Conservation (phyloP, 208 protist genomes). For the Acanthamoeba sp. region DNA sequence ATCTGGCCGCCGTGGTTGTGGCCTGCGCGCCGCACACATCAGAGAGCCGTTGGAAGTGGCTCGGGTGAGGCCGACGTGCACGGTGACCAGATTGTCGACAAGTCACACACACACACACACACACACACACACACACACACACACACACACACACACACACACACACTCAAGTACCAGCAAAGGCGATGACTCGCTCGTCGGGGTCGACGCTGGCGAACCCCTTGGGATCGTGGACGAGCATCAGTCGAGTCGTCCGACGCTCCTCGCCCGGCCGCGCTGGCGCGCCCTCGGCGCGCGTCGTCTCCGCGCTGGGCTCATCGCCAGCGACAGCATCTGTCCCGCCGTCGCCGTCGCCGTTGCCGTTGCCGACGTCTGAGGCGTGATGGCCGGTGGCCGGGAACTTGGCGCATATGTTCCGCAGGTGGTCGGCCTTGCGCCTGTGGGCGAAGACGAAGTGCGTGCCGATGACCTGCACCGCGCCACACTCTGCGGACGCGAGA, state of each 20-base stretch:
- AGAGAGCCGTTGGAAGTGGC: too few species aligned
- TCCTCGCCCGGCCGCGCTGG: not conserved
- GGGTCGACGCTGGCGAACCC: not conserved
- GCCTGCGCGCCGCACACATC: not conserved
- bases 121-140: not conserved
- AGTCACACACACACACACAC: too few species aligned
- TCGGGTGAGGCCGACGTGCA: too few species aligned
- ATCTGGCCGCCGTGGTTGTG: conserved; percentile 64
- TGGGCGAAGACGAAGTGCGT: conserved; percentile 1
- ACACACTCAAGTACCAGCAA: conserved; percentile 20
- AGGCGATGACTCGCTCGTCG: conserved; percentile 52
- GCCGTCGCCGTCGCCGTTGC: not conserved
- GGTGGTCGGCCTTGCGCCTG: conserved; percentile 16
- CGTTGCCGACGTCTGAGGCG: not conserved
- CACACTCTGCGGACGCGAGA: not conserved
- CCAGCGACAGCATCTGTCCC: not conserved
- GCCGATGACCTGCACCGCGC: conserved; percentile 21
- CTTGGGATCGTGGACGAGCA: conserved; percentile 48
- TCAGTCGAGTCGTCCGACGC: not conserved
- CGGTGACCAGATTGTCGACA: too few species aligned
- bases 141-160: not conserved
- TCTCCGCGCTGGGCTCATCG: not conserved
- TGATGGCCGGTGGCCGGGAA: not conserved
- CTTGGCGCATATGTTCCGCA: conserved; percentile 19
- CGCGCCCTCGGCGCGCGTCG: not conserved